A percentile compares a stretch with the other conserved stretches of the same genome.
phyloP scores from a whole-genome alignment of 257 asterid species.

The Nicotiana attenuata region DNA sequence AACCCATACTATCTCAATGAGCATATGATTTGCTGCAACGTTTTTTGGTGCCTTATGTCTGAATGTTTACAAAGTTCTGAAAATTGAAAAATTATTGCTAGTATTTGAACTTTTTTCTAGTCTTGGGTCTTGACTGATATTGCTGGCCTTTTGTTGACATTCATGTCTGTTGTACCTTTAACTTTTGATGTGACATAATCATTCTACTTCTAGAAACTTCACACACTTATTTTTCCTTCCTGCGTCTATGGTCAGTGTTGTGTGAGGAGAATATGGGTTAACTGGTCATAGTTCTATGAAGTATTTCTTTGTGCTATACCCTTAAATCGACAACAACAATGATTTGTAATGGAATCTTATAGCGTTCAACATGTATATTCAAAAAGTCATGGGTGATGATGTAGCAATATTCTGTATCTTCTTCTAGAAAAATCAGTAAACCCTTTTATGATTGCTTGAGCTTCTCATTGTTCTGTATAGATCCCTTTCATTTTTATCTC shows the following conservation, averaged over 20 bases:
- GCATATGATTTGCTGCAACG: constrained; percentile 2
- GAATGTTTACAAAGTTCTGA: neutral
- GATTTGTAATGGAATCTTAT: neutral
- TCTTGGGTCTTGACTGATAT: neutral
- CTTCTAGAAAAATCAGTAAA: neutral
- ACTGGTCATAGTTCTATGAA: neutral
- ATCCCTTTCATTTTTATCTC: constrained; percentile 9
- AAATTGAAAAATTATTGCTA: neutral
- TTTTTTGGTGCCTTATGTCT: neutral
- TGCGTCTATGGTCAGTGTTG: neutral
- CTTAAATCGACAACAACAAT: neutral
- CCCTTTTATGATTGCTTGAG: constrained; percentile 3
- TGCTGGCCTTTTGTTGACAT: neutral
- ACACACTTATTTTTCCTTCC: neutral
- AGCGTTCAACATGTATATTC: neutral
- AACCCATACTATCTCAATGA: neutral
- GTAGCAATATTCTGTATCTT: neutral
- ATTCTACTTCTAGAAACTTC: neutral
- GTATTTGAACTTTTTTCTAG: neutral
- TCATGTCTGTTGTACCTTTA: neutral
- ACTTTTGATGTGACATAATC: neutral
- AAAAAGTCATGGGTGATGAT: neutral
- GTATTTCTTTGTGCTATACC: neutral
- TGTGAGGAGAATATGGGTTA: neutral
- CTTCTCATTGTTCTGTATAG: neutral